Evolutionary conservation across 331 rosid genomes (phyloP).

Genomic region (Dryas integrifolia): DNA sequence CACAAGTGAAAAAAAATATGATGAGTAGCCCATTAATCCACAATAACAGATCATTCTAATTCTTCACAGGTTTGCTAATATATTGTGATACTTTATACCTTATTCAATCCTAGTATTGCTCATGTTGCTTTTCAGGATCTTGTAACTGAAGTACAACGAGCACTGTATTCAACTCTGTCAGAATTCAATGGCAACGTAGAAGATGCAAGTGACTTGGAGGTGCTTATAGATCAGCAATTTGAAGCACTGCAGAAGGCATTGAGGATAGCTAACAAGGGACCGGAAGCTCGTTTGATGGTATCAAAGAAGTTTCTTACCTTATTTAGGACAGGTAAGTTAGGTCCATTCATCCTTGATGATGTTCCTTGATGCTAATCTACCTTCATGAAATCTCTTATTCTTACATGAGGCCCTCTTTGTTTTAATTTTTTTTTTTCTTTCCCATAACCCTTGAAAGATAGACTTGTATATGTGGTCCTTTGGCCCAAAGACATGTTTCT

Average conservation of each 20-base stretch:
- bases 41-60: no score
- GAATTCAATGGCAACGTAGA: constrained; percentile 59
- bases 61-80: background rate
- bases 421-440: background rate
- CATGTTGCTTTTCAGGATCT: constrained; percentile 48
- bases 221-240: constrained; percentile 69
- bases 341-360: constrained; percentile 85
- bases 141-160: constrained; percentile 61
- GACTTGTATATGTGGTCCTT: background rate
- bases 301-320: constrained; percentile 78
- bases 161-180: constrained; percentile 44
- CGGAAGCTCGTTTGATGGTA: constrained; percentile 77
- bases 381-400: constrained; percentile 14
- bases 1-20: no score
- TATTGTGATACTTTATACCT: background rate
- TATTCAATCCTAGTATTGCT: constrained; percentile 10
- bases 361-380: constrained; percentile 46
- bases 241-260: constrained; percentile 72
- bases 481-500: background rate
- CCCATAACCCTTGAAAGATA: background rate
- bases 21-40: no score
- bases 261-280: constrained; percentile 70
- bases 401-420: background rate
- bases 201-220: constrained; percentile 69
- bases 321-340: constrained; percentile 76